Percentiles rank a stretch among this genome's conserved stretches.
phyloP scores from a whole-genome alignment of 2,329 filamentous ascomycete species.

The Xylaria sp. region DNA sequence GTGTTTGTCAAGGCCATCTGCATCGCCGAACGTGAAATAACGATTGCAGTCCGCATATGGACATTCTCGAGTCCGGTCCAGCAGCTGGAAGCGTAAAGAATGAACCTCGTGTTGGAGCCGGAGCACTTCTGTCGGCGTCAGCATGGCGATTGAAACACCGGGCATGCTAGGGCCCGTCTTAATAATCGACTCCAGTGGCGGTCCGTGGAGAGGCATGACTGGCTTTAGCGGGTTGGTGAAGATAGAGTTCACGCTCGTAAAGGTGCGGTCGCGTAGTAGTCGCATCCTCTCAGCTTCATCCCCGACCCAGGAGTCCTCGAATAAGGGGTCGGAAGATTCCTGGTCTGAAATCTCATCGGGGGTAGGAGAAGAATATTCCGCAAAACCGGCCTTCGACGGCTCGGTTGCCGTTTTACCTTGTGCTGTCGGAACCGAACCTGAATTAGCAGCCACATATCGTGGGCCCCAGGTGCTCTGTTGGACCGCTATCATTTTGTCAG shows the following conservation, averaged over 20 bases:
- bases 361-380: neutral
- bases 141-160: conserved; percentile 51
- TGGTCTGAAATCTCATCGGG: neutral
- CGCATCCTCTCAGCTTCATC: conserved; percentile 21
- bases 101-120: conserved; percentile 52
- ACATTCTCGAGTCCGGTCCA: conserved; percentile 53
- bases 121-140: conserved; percentile 55
- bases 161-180: conserved; percentile 50
- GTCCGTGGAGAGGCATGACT: conserved; percentile 51
- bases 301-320: conserved; percentile 36
- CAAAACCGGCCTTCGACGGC: no score
- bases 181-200: conserved; percentile 52
- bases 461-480: conserved; percentile 37
- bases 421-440: neutral
- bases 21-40: conserved; percentile 48
- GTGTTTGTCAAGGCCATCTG: conserved; percentile 51
- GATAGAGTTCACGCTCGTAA: conserved; percentile 45
- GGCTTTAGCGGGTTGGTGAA: conserved; percentile 49
- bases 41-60: conserved; percentile 53
- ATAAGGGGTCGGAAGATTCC: conserved; percentile 22
- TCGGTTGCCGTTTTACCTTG: neutral
- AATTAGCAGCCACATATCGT: conserved; percentile 30
- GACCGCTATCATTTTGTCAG: conserved; percentile 26
- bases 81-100: conserved; percentile 49
- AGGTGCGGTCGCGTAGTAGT: conserved; percentile 47